Evolutionary conservation across 176 grass and related monocot species (phyloP), one percentile per base, ranked within the genome.

Genomic region (Zizania latifolia): DNA sequence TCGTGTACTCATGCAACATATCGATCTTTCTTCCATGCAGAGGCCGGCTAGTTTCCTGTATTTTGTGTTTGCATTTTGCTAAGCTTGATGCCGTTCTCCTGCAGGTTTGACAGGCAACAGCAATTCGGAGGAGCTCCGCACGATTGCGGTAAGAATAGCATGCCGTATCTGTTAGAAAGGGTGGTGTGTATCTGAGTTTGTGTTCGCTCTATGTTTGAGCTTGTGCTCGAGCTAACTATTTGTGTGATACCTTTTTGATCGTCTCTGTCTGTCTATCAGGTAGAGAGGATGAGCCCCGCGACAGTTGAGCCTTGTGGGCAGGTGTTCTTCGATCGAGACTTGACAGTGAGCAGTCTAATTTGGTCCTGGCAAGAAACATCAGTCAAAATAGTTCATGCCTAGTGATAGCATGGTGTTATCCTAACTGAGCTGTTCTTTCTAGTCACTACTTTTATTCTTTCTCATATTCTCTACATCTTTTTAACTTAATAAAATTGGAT

Each of bases 341-440:
- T 21, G 1, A 6, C 4, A 41, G 13, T 6, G 40, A 0, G 2
- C 14, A 0, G 0, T n/a, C 17, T 2, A 29, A 2, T 14, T 14
- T 35, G n/a, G 28, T 70, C 1, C 10, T 3, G 0, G 0, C 16
- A 0, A 0, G 1, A 3, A 74, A 54, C 12, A 38, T 0, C 16
- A 0, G 5, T 3, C 8, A 8, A 22, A 0, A 15, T 32, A 14
- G 2, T 63, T n/a, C 5, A 11, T 2, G 21, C 2, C 0, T 93
- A 93, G 39, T 0, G 1, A 7, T 19, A 10, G 0, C 2, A 55
- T 0, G 94, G 84, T 46, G 94, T 76, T 93, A 97, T 93, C 88
- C 85, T 78, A 48, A 88, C 65, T 86, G 90, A 97, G 88, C 90
- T 97, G 87, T 81, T 93, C 75, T 39, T 88, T 11, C 6, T 56